These are phyloP conservation scores for Hawksworthiomyces lignivorus DNA, from an alignment of 2,329 filamentous ascomycete genomes.

Conservation along the genomic window DNA sequence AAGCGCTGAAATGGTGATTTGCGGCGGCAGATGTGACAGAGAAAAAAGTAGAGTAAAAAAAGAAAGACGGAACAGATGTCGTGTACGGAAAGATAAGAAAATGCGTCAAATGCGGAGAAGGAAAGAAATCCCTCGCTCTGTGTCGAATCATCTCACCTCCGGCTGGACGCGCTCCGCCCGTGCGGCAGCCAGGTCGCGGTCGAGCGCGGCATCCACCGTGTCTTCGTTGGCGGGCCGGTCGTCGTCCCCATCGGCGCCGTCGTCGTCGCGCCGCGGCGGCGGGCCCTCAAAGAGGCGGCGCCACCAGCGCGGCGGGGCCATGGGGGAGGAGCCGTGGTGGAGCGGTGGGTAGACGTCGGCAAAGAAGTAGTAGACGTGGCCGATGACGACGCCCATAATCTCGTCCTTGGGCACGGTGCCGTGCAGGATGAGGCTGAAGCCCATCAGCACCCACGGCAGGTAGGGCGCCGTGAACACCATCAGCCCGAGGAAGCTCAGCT, in stretches of 20 bases:
- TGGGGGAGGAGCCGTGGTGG: slow-evolving; percentile 72
- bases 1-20: too few relatives aligned
- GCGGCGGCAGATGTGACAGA: too few relatives aligned
- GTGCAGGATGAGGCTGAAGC: slow-evolving; percentile 85
- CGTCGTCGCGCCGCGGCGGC: slow-evolving; percentile 20
- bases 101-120: too few relatives aligned
- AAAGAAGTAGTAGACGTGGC: slow-evolving; percentile 98
- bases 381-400: slow-evolving; percentile 88
- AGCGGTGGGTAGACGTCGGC: slow-evolving; percentile 91
- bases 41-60: too few relatives aligned
- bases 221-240: slow-evolving; percentile 35
- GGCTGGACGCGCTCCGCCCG: slow-evolving; percentile 31
- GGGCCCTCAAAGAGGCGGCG: slow-evolving; percentile 69
- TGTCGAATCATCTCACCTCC: slow-evolving; percentile 18
- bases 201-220: slow-evolving; percentile 45
- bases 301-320: slow-evolving; percentile 91
- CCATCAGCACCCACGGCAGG: slow-evolving; percentile 91
- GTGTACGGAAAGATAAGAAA: too few relatives aligned
- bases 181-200: slow-evolving; percentile 56
- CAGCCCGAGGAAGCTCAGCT: slow-evolving; percentile 80
- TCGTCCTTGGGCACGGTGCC: slow-evolving; percentile 89
- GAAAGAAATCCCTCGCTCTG: background rate
- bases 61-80: too few relatives aligned
- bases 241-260: slow-evolving; percentile 31
- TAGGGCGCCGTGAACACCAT: slow-evolving; percentile 91